Evolutionary conservation across 345 rosid genomes (phyloP), one percentile per base, ranked within the genome.

Genomic region (Aquilaria yunnanensis): DNA sequence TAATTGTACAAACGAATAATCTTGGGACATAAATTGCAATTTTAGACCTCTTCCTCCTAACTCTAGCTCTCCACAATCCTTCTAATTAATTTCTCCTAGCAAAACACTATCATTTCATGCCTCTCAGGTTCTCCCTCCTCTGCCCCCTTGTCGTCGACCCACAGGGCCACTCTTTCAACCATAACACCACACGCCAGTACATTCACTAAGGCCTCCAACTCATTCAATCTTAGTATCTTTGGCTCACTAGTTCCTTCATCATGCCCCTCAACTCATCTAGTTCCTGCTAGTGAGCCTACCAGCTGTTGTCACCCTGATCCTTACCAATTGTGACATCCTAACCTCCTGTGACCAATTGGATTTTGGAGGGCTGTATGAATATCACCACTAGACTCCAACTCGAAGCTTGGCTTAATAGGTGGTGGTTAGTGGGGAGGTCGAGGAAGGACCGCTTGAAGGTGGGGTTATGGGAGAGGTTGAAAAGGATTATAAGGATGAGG

Each of bases 281-380:
- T 11, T 79, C 96, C 0, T 92, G 98, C 80, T 89, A 92, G 96
- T 64, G 9, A 2, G 70, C 72, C 56, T 75, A 79, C 60, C 89
- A 85, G 72, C 8, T 70, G 6, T 57, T 87, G 6, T 87, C 73
- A 46, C 74, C 59, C 29, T 55, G 0, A 66, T 59, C 54, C 59
- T 64, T 32, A 82, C 89, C 1, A 45, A 63, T 47, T 83, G 83
- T 73, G 74, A 82, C 52, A 72, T 87, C 74, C 82, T 85, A 16
- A 45, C 80, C 46, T 67, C 75, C 0, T 89, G 96, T 64, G 29
- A 85, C 96, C 7, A 58, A 72, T 33, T 92, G 95, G 96, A 89
- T 85, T 50, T 82, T 95, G 0, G 66, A 82, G 55, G 96, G 96
- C 0, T 89, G 96, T 56, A 80, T 81, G 89, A 81, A 82, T 77